Evolutionary conservation across 441 rosid species (phyloP).

Genomic region (Bruguiera hainesii): DNA sequence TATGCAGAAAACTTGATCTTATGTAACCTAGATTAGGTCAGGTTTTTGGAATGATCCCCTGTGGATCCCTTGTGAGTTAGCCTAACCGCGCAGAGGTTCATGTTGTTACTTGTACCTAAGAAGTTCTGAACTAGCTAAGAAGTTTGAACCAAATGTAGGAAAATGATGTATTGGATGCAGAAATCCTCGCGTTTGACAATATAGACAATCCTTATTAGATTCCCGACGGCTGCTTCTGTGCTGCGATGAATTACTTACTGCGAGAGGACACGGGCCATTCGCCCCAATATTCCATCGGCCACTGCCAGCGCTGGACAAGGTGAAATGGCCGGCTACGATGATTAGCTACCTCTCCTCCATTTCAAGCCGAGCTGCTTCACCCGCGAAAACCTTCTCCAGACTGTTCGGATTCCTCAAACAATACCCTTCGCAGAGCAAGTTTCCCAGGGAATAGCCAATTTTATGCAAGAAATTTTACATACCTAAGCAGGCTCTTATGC

Average conservation of each 20-base stretch:
- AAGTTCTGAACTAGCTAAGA: too few relatives aligned
- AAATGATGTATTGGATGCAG: conserved; percentile 80
- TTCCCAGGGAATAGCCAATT: background rate
- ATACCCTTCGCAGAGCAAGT: background rate
- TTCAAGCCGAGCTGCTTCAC: conserved; percentile 46
- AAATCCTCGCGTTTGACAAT: conserved; percentile 66
- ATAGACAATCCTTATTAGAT: conserved; percentile 58
- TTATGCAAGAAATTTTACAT: background rate
- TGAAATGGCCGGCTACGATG: conserved; percentile 48
- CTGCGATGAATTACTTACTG: conserved; percentile 70
- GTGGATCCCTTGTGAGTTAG: too few relatives aligned
- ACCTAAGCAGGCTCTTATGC: too few relatives aligned
- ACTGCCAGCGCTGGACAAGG: conserved; percentile 66
- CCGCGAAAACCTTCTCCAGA: conserved; percentile 38
- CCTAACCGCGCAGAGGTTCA: too few relatives aligned
- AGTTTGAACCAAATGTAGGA: conserved; percentile 63
- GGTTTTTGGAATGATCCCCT: too few relatives aligned
- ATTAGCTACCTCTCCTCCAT: conserved; percentile 60
- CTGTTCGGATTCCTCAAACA: conserved; percentile 44
- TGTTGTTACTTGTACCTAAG: conserved; percentile 1
- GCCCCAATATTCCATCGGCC: conserved; percentile 45
- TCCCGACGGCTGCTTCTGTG: conserved; percentile 49
- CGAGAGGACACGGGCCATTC: conserved; percentile 67
- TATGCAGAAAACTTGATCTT: too few relatives aligned
- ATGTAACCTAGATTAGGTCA: too few relatives aligned